A percentile compares a stretch with the other conserved stretches of the same genome.
Evolutionary conservation across 371 early-diverging fungal genomes (phyloP).

Genomic region (Mucor saturninus): DNA sequence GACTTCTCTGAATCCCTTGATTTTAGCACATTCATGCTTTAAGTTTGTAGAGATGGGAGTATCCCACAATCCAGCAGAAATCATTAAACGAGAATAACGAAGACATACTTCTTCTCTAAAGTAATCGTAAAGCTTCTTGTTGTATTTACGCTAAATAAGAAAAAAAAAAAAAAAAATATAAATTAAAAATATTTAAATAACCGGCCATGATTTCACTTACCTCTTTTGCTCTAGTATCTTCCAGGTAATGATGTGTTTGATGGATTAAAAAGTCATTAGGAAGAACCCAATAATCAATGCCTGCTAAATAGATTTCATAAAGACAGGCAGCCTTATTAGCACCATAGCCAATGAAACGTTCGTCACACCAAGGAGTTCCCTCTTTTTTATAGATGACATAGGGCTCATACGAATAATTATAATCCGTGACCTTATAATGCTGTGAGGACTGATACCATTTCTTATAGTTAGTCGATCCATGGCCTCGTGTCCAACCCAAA

Average conservation of each 20-base stretch:
- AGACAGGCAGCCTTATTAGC: conserved; percentile 75
- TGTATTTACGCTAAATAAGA: conserved; percentile 60
- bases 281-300: conserved; percentile 67
- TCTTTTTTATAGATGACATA: conserved; percentile 68
- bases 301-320: conserved; percentile 69
- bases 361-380: conserved; percentile 71
- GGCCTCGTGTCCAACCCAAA: conserved; percentile 57
- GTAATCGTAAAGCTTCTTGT: conserved; percentile 65
- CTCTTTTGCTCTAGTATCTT: conserved; percentile 65
- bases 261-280: conserved; percentile 70
- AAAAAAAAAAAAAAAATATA: not conserved
- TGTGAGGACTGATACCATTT: conserved; percentile 54
- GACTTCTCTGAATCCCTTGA: conserved; percentile 35
- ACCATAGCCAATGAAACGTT: conserved; percentile 72
- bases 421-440: conserved; percentile 56
- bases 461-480: conserved; percentile 63
- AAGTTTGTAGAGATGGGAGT: conserved; percentile 24
- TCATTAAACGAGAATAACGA: conserved; percentile 27
- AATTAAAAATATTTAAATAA: not conserved
- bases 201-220: conserved; percentile 32
- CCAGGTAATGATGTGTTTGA: conserved; percentile 69
- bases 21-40: conserved; percentile 29
- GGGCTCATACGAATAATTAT: conserved; percentile 67
- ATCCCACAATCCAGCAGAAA: conserved; percentile 27
- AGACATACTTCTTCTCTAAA: conserved; percentile 71